A percentile compares a stretch with the other conserved stretches of the same genome.
phyloP scores from a whole-genome alignment of 176 grass and related monocot genomes.

The Thalia dealbata region DNA sequence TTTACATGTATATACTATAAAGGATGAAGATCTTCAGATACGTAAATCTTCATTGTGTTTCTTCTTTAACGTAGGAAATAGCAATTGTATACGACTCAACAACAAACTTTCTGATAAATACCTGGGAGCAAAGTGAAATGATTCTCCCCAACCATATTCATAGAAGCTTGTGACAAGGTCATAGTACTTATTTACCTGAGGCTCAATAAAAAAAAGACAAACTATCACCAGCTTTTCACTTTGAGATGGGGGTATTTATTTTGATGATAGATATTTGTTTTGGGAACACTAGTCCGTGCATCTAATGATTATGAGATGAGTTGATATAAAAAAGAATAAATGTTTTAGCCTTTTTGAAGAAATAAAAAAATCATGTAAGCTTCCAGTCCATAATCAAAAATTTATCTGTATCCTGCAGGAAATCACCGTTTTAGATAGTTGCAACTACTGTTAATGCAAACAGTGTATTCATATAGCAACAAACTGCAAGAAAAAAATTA shows the following conservation, averaged over 20 bases:
- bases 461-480: not conserved
- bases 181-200: constrained; percentile 98
- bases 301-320: not conserved
- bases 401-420: too few species aligned
- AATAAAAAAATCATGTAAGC: too few species aligned
- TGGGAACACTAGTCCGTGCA: not conserved
- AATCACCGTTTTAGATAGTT: too few species aligned
- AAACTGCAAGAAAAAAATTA: too few species aligned
- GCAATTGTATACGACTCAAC: not conserved
- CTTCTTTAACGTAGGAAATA: not conserved
- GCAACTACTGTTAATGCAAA: not conserved
- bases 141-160: constrained; percentile 99
- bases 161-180: constrained; percentile 96
- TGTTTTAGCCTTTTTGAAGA: too few species aligned
- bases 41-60: not conserved
- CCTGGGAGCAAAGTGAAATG: constrained; percentile 99
- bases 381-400: too few species aligned
- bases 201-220: constrained; percentile 8
- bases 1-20: not conserved
- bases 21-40: not conserved
- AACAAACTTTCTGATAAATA: constrained; percentile 10
- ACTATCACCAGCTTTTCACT: not conserved
- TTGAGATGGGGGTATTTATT: not conserved
- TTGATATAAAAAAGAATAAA: not conserved
- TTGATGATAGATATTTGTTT: not conserved